Conservation (phyloP, 306 rosid genomes). For the Pyrus betulifolia region DNA sequence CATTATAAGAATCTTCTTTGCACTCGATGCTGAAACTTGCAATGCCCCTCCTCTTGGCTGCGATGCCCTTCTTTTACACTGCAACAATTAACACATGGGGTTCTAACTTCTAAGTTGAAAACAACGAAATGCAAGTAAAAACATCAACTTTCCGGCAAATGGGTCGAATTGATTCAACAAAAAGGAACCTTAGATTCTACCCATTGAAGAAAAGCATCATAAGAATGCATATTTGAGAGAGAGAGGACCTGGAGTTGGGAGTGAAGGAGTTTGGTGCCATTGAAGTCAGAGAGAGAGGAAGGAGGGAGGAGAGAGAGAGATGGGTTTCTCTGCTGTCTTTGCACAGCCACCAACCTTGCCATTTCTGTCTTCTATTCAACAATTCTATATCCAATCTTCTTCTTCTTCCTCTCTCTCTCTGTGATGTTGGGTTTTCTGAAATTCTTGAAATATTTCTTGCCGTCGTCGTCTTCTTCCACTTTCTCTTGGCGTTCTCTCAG, state of each 20-base stretch:
- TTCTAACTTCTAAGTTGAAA: background rate
- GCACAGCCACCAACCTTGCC: constrained; percentile 65
- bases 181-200: background rate
- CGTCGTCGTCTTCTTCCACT: constrained; percentile 12
- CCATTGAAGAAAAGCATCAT: background rate
- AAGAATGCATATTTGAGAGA: background rate
- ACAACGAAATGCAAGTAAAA: background rate
- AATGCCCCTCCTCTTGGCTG: constrained; percentile 51
- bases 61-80: constrained; percentile 57
- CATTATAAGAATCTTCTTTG: constrained; percentile 88
- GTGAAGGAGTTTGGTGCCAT: constrained; percentile 65
- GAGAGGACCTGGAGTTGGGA: constrained; percentile 64
- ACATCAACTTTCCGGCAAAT: background rate
- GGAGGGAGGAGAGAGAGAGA: constrained; percentile 79
- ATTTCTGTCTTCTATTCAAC: constrained; percentile 12
- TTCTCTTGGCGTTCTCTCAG: constrained; percentile 24
- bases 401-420: background rate
- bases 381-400: background rate
- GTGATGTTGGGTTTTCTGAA: background rate
- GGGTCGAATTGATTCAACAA: background rate
- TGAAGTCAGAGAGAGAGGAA: constrained; percentile 79
- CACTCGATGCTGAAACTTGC: constrained; percentile 58
- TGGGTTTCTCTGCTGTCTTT: constrained; percentile 61
- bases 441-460: constrained; percentile 7
- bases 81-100: constrained; percentile 4